Evolutionary conservation across 768 basidiomycete species (phyloP).

Genomic region (Mycena kentingensis): DNA sequence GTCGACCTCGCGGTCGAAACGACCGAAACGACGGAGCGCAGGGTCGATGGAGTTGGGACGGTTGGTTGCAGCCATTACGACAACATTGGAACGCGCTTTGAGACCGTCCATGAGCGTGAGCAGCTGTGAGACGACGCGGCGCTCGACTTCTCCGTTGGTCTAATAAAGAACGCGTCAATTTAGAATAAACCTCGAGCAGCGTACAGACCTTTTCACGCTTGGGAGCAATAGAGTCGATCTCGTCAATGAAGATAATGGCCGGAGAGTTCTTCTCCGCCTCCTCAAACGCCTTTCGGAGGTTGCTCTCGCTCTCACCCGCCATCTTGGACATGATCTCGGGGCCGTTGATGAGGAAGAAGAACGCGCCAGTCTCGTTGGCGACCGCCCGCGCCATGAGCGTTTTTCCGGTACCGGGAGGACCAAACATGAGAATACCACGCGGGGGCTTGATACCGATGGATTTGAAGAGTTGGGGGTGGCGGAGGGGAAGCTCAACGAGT

Average conservation of each 20-base stretch:
- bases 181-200: not conserved
- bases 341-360: slow-evolving; percentile 99
- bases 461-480: slow-evolving; percentile 99
- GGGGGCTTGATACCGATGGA: slow-evolving; percentile 99
- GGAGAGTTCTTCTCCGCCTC: slow-evolving; percentile 99
- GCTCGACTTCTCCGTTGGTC: slow-evolving; percentile 99
- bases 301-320: slow-evolving; percentile 98
- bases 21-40: slow-evolving; percentile 96
- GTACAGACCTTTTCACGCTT: slow-evolving; percentile 93
- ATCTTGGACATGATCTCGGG: slow-evolving; percentile 99
- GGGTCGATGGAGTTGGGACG: slow-evolving; percentile 99
- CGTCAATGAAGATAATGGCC: slow-evolving; percentile 99
- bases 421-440: slow-evolving; percentile 97
- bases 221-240: slow-evolving; percentile 98
- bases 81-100: slow-evolving; percentile 97
- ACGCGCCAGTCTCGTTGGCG: slow-evolving; percentile 98
- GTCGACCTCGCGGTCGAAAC: slow-evolving; percentile 99
- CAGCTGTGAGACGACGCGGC: slow-evolving; percentile 97
- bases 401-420: slow-evolving; percentile 99
- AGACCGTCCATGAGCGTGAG: slow-evolving; percentile 99
- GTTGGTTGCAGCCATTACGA: slow-evolving; percentile 99
- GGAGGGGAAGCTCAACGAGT: slow-evolving; percentile 95
- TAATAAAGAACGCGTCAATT: slow-evolving; percentile 29
- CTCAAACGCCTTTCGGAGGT: slow-evolving; percentile 97
- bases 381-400: slow-evolving; percentile 99